phyloP scores from a whole-genome alignment of 2,329 filamentous ascomycete genomes.

The Chlorencoelia australis region DNA sequence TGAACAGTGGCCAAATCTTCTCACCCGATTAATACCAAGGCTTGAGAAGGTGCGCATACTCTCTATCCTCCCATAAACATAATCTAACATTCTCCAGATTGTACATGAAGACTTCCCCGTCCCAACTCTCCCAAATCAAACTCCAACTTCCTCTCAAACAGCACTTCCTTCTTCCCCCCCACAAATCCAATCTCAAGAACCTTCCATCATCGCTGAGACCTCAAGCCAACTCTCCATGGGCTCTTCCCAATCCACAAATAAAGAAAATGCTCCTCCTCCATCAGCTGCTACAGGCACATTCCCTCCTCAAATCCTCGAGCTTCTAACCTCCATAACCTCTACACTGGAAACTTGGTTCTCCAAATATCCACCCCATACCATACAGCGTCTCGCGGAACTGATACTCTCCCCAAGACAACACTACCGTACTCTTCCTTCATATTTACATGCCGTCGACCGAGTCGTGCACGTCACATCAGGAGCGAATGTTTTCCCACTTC shows the following conservation, averaged over 20 bases:
- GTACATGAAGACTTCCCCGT: conserved; percentile 64
- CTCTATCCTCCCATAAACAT: too few relatives aligned
- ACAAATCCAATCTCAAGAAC: conserved; percentile 37
- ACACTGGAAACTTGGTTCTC: conserved; percentile 59
- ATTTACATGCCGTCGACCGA: conserved; percentile 82
- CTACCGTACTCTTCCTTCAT: conserved; percentile 73
- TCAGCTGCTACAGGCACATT: conserved; percentile 34
- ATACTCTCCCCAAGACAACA: conserved; percentile 65
- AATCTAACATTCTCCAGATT: conserved; percentile 42
- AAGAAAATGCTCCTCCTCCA: conserved; percentile 54
- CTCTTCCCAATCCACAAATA: conserved; percentile 45
- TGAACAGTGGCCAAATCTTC: conserved; percentile 29
- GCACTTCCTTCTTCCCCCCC: conserved; percentile 45
- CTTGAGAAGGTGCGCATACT: conserved; percentile 29
- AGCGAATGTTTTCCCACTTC: conserved; percentile 72
- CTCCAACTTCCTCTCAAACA: conserved; percentile 40
- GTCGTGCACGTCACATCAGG: conserved; percentile 83
- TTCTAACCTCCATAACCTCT: conserved; percentile 49
- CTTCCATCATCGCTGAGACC: conserved; percentile 19
- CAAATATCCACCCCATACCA: conserved; percentile 74
- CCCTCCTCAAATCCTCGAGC: conserved; percentile 52
- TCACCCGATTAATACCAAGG: conserved; percentile 29
- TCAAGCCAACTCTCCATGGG: conserved; percentile 13
- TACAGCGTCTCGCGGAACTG: conserved; percentile 86
- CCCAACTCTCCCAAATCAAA: conserved; percentile 34